Conservation (phyloP, 1,284 basidiomycete species). For the Caloboletus firmus region DNA sequence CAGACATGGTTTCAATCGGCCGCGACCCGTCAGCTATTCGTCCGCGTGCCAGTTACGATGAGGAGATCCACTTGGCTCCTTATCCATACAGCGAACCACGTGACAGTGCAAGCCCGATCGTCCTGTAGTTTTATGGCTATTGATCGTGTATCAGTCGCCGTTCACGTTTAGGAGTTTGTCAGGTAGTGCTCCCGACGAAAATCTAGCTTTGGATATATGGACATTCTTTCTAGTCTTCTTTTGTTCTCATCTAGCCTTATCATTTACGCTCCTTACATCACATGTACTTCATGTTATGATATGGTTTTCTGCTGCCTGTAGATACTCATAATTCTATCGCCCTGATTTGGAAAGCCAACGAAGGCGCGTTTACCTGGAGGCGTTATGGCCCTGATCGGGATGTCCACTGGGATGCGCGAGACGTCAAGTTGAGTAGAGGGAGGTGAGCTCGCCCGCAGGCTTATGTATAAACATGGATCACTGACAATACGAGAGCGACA, state of each 20-base stretch:
- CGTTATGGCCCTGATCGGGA: no score
- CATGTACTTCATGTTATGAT: not conserved
- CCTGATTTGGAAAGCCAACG: no score
- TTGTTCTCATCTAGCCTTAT: conserved; percentile 1
- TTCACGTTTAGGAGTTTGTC: not conserved
- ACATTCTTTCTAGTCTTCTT: not conserved
- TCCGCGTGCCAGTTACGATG: conserved; percentile 41
- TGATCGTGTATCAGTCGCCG: not conserved
- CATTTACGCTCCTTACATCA: conserved; percentile 7
- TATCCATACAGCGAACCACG: conserved; percentile 36
- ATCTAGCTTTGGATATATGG: not conserved
- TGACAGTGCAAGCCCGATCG: conserved; percentile 7
- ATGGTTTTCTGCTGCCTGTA: not conserved
- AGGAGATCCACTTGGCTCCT: conserved; percentile 46
- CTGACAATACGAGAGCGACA: no score
- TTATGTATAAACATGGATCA: no score
- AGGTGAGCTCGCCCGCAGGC: no score
- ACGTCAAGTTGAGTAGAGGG: no score
- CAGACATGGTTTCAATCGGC: conserved; percentile 3
- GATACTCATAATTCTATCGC: no score
- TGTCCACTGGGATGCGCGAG: no score
- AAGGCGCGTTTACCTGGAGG: no score
- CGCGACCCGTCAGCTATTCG: conserved; percentile 21
- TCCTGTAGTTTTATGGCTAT: not conserved
- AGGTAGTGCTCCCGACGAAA: not conserved